Conservation (phyloP, 2,329 filamentous ascomycete genomes). For the Cadophora luteo-olivacea region DNA sequence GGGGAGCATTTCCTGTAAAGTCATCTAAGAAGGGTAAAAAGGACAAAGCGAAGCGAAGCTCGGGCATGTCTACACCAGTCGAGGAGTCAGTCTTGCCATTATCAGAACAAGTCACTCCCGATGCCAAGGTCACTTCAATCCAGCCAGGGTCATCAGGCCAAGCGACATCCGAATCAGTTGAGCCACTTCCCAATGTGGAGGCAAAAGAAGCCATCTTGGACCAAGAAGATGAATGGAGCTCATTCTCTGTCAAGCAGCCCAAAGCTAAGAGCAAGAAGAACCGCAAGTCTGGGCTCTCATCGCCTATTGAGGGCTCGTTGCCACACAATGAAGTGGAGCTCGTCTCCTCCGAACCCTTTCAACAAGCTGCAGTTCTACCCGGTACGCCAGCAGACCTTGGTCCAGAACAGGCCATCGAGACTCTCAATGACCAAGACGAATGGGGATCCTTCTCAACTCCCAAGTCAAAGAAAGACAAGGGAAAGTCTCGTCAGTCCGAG, state of each 20-base stretch:
- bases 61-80: conserved; percentile 1
- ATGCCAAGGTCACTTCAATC: background rate
- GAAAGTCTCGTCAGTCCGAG: background rate
- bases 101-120: background rate
- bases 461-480: conserved; percentile 29
- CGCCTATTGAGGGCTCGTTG: conserved; percentile 12
- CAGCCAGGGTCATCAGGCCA: background rate
- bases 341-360: background rate
- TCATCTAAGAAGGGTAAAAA: conserved; percentile 16
- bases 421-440: conserved; percentile 18
- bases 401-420: background rate
- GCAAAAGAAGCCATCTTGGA: background rate
- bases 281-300: conserved; percentile 12
- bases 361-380: background rate
- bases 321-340: background rate
- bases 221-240: conserved; percentile 20
- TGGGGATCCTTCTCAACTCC: conserved; percentile 23
- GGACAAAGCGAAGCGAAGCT: conserved; percentile 13
- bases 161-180: background rate
- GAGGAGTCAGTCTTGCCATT: conserved; percentile 5
- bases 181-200: background rate
- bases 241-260: conserved; percentile 12
- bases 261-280: conserved; percentile 13
- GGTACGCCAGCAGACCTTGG: background rate
- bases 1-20: conserved; percentile 21